Base-by-base conservation (phyloP, 1,139 yeast genomes). In the Spathaspora sp. region DNA sequence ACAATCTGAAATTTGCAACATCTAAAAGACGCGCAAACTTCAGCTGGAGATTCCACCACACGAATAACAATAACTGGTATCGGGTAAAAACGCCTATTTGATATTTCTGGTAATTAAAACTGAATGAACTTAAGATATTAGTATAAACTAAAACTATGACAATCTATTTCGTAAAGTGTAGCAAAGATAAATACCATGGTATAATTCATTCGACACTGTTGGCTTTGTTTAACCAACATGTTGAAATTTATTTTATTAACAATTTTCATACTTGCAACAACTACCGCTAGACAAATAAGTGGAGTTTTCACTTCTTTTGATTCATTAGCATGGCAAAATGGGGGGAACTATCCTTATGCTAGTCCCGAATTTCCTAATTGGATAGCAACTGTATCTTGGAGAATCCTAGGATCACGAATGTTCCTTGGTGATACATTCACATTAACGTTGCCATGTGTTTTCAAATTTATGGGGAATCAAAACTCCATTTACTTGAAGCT, bases 401-500 rank as follows among this genome's bases (percentile, higher is more conserved):
- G 42, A 1, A 51, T 68, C 7, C 42, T 47, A 10, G 63, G 63
- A n/a, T 24, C 56, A 5, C 45, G 52, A 1, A 56, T 59, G 2
- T 29, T 44, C 2, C 47, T 68, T 0, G 70, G 71, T n/a, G 73
- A 68, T 48, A 65, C 71, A 4, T 67, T 68, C 52, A 54, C 63
- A 1, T 60, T 68, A 43, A 47, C 44, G 13, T 49, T 68, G 52
- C 70, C 70, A 3, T 59, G 68, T 55, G 72, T 64, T 4, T 67
- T 57, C 48, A 65, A 64, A 46, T 65, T 66, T 43, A 61, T 69
- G 5, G 40, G 64, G 5, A 33, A 53, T 6, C 33, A 54, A 15
- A 7, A 48, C 6, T 34, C 56, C 2, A 43, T 65, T 4, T 40
- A 47, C 17, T 57, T 67, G 39, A 38, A 42, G 7, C 67, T 56